Conservation (phyloP, 2,329 filamentous ascomycete species). For the Paraconiothyrium brasiliense region DNA sequence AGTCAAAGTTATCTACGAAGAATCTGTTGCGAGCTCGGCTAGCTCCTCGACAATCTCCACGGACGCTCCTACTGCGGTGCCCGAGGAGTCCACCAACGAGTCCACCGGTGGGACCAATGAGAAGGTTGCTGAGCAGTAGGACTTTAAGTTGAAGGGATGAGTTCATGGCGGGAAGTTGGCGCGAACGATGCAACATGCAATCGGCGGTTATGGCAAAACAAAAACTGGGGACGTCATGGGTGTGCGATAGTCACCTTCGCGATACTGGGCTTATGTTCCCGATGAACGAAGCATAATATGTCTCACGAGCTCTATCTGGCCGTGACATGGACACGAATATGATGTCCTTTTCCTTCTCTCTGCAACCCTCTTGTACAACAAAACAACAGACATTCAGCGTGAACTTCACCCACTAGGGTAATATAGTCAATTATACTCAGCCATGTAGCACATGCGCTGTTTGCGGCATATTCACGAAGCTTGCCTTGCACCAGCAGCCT, state of each 20-base stretch:
- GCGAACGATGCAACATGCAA: neutral
- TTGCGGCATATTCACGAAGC: constrained; percentile 14
- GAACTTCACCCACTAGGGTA: no score
- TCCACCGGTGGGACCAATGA: neutral
- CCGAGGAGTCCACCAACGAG: neutral
- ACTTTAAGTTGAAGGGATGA: neutral
- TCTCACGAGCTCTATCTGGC: neutral
- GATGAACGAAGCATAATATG: neutral
- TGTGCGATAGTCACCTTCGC: neutral
- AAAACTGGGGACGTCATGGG: neutral
- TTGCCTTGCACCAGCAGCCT: constrained; percentile 23
- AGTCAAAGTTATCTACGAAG: constrained; percentile 26
- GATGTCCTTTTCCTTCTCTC: neutral
- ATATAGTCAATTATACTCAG: no score
- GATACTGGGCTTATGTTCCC: neutral
- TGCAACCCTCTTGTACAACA: neutral
- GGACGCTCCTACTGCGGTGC: neutral
- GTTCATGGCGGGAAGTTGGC: neutral
- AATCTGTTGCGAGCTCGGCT: neutral
- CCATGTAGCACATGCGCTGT: neutral
- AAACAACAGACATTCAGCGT: neutral
- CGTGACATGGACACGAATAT: neutral
- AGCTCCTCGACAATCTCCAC: neutral
- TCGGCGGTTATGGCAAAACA: neutral
- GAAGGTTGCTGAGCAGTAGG: constrained; percentile 1